Conservation (phyloP, 73 alveolate genomes). For the Paramecium caudatum region DNA sequence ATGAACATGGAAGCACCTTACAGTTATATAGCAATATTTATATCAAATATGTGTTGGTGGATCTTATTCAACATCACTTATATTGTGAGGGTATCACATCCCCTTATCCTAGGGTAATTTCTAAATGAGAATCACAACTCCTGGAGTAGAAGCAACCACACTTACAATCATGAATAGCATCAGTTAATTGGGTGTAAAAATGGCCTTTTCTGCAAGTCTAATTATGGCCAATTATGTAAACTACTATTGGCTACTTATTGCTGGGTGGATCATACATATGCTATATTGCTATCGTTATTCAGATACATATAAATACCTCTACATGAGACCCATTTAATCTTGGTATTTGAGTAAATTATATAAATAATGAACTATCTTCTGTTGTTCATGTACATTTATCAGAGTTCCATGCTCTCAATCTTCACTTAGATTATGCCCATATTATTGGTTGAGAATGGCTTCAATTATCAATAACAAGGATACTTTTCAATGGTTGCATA, state of each 20-base stretch:
- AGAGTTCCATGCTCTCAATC: constrained; percentile 30
- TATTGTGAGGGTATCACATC: neutral
- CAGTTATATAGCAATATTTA: neutral
- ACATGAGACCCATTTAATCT: constrained; percentile 11
- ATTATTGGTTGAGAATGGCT: neutral
- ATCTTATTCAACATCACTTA: neutral
- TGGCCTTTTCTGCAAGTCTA: constrained; percentile 23
- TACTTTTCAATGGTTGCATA: neutral
- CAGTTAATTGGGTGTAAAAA: constrained; percentile 31
- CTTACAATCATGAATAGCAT: neutral
- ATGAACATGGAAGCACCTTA: neutral
- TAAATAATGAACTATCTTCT: constrained; percentile 34
- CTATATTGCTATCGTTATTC: constrained; percentile 20
- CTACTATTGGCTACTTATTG: constrained; percentile 17
- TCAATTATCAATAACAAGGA: constrained; percentile 9
- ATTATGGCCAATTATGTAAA: constrained; percentile 32
- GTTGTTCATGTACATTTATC: constrained; percentile 14
- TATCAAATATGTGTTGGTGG: constrained; percentile 56
- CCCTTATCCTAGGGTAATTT: neutral
- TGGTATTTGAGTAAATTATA: constrained; percentile 30
- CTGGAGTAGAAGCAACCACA: constrained; percentile 36
- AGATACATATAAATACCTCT: neutral
- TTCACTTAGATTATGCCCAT: constrained; percentile 40
- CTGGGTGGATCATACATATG: constrained; percentile 34
- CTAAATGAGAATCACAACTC: neutral